A percentile compares a stretch with the other conserved stretches of the same genome.
phyloP scores from a whole-genome alignment of 257 asterid species.

The Solanum virginianum region DNA sequence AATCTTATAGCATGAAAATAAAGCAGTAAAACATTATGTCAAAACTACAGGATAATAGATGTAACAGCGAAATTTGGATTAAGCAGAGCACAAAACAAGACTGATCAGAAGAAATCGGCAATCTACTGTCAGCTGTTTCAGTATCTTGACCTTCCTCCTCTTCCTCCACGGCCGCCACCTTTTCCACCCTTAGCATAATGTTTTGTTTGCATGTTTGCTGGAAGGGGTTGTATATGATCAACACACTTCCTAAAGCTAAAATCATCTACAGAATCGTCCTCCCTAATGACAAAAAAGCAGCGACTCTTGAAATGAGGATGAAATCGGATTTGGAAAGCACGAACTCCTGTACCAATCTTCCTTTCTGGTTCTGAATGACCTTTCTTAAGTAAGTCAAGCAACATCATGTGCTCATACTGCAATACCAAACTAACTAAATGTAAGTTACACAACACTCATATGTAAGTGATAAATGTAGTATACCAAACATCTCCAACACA shows the following conservation, averaged over 20 bases:
- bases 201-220: constrained; percentile 68
- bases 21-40: neutral
- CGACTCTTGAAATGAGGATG: constrained; percentile 80
- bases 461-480: neutral
- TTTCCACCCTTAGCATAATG: constrained; percentile 48
- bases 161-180: constrained; percentile 32
- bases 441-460: neutral
- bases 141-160: constrained; percentile 41
- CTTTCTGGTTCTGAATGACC: constrained; percentile 80
- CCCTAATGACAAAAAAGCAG: constrained; percentile 79
- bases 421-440: neutral
- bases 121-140: neutral
- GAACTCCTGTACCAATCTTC: constrained; percentile 64
- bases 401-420: constrained; percentile 58
- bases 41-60: neutral
- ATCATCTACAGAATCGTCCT: constrained; percentile 68
- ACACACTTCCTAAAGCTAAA: constrained; percentile 97
- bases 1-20: neutral
- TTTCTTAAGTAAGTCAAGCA: constrained; percentile 72
- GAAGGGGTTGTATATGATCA: constrained; percentile 64
- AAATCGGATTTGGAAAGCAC: constrained; percentile 61
- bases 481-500: neutral
- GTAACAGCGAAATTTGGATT: neutral
- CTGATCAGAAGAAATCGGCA: neutral
- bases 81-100: neutral